A percentile compares a stretch with the other conserved stretches of the same genome.
Evolutionary conservation across 2,329 filamentous ascomycete species (phyloP).

Genomic region (Trichophyton schoenleinii): DNA sequence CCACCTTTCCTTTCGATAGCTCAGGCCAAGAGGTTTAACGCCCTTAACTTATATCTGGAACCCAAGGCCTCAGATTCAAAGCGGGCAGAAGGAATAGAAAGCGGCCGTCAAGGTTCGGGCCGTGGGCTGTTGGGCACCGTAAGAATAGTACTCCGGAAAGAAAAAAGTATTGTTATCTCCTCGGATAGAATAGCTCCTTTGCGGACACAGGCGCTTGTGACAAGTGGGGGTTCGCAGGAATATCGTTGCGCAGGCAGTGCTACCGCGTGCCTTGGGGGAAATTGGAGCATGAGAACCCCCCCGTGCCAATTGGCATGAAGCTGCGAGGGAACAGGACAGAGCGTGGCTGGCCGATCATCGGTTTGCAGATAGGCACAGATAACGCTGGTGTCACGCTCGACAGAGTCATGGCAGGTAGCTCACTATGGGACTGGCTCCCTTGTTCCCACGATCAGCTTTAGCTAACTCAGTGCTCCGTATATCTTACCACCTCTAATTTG

Average conservation of each 20-base stretch:
- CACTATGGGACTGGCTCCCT: constrained; percentile 17
- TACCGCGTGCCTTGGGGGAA: background rate
- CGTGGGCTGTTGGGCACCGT: background rate
- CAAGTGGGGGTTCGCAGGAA: background rate
- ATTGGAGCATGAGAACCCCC: constrained; percentile 2
- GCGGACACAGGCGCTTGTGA: background rate
- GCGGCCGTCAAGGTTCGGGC: background rate
- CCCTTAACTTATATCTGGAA: too few relatives aligned
- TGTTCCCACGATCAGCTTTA: constrained; percentile 12
- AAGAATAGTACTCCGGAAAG: background rate
- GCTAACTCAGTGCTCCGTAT: background rate
- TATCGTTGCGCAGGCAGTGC: background rate
- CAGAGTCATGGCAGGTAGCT: constrained; percentile 15
- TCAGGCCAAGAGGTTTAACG: background rate
- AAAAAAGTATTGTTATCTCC: background rate
- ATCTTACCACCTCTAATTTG: background rate
- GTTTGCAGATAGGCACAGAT: constrained; percentile 27
- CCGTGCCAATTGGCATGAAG: constrained; percentile 7
- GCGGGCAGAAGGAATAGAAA: too few relatives aligned
- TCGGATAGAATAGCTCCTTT: background rate
- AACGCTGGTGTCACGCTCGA: constrained; percentile 25
- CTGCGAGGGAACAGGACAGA: constrained; percentile 14
- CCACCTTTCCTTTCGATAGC: background rate
- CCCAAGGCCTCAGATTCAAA: too few relatives aligned
- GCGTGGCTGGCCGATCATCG: constrained; percentile 25